Base-by-base conservation (phyloP, 2,329 filamentous ascomycete species). In the Aspergillus sp. region DNA sequence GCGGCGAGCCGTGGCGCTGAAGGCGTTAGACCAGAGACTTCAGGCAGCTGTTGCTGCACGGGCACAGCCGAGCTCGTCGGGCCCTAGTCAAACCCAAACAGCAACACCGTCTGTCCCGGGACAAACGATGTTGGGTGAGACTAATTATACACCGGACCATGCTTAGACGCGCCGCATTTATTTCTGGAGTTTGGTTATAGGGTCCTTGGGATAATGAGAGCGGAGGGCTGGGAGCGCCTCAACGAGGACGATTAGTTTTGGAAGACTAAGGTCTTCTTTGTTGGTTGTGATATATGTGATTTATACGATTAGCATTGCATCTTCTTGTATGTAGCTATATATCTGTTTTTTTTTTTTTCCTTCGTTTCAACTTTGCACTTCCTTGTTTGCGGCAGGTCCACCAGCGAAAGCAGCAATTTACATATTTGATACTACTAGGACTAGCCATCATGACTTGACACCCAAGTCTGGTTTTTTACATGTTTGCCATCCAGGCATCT, bases 21-120 rank as follows among this genome's bases (percentile, higher is more conserved):
- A 93, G 71, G 93, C 93, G 3, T 79, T 99, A 55, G 95, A 99
- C 74, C 92, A 98, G 77, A 84, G 95, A 63, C 80, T 99, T 52
- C 90, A 95, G 73, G 90, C 91, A n/a, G 91, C 92, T 3, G 88
- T 90, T 15, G 81, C 81, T 35, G 82, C 75, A 58, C 77, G 82
- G 47, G 72, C 78, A 27, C 70, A 81, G 19, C 71, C 77, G 56
- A 75, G 64, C 55, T 63, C 70, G 12, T 57, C 62, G 45, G 48
- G 63, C 4, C 61, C 68, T 48, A 62, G 61, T n/a, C 68, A 68
- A 55, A 57, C 70, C 17, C 81, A 85, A 61, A 81, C 70, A 77
- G 43, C 86, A 83, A 72, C 85, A 79, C 44, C 82, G 79, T 68
- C 77, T 80, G 47, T 83, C 74, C 62, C 85, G 82, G 72, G 84